phyloP scores from a whole-genome alignment of 768 basidiomycete genomes.

The Butyriboletus loyo region DNA sequence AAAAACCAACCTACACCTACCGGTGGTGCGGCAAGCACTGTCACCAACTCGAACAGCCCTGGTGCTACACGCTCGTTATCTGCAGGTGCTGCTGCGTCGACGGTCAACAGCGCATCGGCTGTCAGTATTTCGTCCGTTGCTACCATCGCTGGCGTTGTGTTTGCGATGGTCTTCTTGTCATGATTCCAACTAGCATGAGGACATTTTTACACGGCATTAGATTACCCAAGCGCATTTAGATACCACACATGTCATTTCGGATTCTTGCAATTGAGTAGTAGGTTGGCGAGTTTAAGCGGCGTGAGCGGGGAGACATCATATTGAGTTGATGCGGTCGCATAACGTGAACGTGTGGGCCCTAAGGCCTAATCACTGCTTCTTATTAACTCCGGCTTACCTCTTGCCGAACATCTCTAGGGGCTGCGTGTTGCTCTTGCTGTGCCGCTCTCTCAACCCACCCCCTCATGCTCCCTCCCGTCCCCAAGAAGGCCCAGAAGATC shows the following conservation, averaged over 20 bases:
- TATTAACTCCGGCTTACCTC: not conserved
- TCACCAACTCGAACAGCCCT: not conserved
- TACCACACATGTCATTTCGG: not conserved
- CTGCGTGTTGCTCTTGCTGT: conserved; percentile 12
- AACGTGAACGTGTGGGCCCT: too few relatives aligned
- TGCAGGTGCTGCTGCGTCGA: conserved; percentile 16
- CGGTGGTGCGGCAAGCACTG: not conserved
- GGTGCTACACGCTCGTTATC: conserved; percentile 14
- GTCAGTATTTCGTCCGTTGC: conserved; percentile 31
- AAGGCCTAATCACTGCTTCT: not conserved
- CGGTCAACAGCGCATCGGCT: conserved; percentile 16
- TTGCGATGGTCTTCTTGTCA: conserved; percentile 36
- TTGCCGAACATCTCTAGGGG: conserved; percentile 11
- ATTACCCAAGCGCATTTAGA: not conserved
- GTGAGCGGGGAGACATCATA: too few relatives aligned
- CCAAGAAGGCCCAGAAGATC: conserved; percentile 49
- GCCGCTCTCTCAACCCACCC: not conserved
- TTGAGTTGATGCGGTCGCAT: not conserved
- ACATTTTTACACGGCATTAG: not conserved
- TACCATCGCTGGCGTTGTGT: conserved; percentile 30
- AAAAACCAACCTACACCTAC: conserved; percentile 19
- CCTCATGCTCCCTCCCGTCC: conserved; percentile 31
- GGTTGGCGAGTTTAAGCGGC: too few relatives aligned
- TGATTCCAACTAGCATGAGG: conserved; percentile 5
- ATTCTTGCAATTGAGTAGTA: not conserved